Evolutionary conservation across 352 stramenopile genomes (phyloP), one percentile per base, ranked within the genome.

Genomic region (Phytophthora cryptogea): DNA sequence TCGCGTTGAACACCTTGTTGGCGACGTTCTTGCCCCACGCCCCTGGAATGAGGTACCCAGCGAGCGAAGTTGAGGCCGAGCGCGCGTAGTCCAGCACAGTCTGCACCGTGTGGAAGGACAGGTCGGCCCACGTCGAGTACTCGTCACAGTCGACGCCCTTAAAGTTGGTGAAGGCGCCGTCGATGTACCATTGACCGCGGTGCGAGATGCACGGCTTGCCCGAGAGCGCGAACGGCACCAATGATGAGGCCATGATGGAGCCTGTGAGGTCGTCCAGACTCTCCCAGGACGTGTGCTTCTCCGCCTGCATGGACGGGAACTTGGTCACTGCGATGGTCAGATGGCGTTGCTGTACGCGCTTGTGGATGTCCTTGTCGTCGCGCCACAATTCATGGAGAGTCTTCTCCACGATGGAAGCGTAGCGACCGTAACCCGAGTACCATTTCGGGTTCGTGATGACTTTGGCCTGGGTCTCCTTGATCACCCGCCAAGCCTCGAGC

Each of bases 161-260:
- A 36, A 88, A 88, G 64, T 88, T 90, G 64, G 76, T 88, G 54
- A 90, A 71, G 39, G 67, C 75, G 40, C 80, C 80, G 54, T 90
- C 80, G n/a, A 90, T 70, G 58, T 90, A 90, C 76, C 78, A 87
- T 32, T 86, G 42, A 5, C 78, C 80, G 33, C 78, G 78, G 59
- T 87, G 78, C 33, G 66, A 56, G 51, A 88, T 83, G 59, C 72
- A 88, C 27, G 72, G 80, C 55, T 73, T 77, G 10, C 78, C 80
- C 5, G 80, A 86, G 30, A 89, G 65, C 47, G 80, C 80, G 43
- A 90, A 87, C 48, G 80, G 80, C 54, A 90, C 78, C 50, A 90
- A 67, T 13, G 73, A 77, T 27, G 80, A 90, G 36, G 78, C 74
- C 44, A 87, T 45, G 58, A 90, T 90, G n/a, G 80, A 88, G 36